Base-by-base conservation (phyloP, 1,139 yeast species). In the Lodderomyces oxycetoniae region DNA sequence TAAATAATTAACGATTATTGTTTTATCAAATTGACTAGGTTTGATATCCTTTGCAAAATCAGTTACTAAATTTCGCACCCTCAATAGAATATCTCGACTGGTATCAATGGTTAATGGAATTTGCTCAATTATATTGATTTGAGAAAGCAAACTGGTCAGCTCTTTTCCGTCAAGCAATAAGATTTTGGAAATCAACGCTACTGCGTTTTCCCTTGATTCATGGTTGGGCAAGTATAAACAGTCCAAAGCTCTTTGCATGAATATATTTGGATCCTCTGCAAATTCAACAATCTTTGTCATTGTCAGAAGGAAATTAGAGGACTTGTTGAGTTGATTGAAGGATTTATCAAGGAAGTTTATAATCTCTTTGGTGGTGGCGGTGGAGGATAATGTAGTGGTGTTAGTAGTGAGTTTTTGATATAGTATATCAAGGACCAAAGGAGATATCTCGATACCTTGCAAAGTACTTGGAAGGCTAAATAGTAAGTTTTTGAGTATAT, bases 11-110 rank as follows among this genome's bases (percentile, higher is more conserved):
- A 79, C 64, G 17, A 82, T 66, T 5, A 74, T 57, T 11, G 49
- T 48, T 26, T 71, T 67, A 11, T 66, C 59, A 4, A 63, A 40
- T 1, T 41, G 41, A 0, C 53, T 44, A 8, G 71, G 61, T 1
- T 63, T 44, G 1, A 64, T 64, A 7, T 59, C 43, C n/a, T 62
- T 55, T 21, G 63, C 56, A 49, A 71, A 80, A 5, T 67, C 67
- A 10, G 62, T 50, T 2, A 77, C 78, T 41, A 88, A 58, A 34
- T 68, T 68, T 48, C 96, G 71, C 25, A 84, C 68, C 53, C 94
- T 74, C 42, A 81, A 63, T 15, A 78, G 74, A 4, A 89, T 65
- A 47, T 84, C 94, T 58, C 97, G 77, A 1, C 85, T 82, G 36
- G 79, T 77, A n/a, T 72, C 63, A 14, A 88, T 57, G 11, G 74